phyloP scores from a whole-genome alignment of 352 stramenopile genomes.

The Peronospora destructor region DNA sequence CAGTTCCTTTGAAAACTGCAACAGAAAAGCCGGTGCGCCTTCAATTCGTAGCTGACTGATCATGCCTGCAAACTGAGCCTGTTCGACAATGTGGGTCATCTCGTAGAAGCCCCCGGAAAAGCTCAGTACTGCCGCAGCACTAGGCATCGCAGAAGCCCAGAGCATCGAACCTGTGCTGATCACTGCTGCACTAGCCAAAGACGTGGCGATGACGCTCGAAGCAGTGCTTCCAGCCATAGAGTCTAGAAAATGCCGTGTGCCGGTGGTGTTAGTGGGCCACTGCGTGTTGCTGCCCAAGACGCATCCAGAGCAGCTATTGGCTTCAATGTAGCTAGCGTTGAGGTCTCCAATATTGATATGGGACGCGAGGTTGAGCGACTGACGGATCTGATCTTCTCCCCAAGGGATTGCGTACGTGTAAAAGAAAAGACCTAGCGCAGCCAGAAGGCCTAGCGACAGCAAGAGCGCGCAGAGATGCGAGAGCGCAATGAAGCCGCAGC shows the following conservation, averaged over 20 bases:
- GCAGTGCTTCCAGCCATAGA: conserved; percentile 52
- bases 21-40: conserved; percentile 67
- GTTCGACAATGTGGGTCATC: conserved; percentile 82
- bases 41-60: conserved; percentile 74
- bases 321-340: conserved; percentile 38
- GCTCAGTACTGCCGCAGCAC: conserved; percentile 52
- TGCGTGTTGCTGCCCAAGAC: conserved; percentile 77
- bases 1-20: conserved; percentile 76
- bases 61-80: conserved; percentile 80
- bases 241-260: conserved; percentile 66
- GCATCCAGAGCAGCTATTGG: conserved; percentile 79
- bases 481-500: conserved; percentile 68
- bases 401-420: conserved; percentile 67
- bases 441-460: conserved; percentile 45
- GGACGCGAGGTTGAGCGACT: conserved; percentile 37
- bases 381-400: conserved; percentile 66
- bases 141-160: conserved; percentile 61
- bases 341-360: conserved; percentile 49
- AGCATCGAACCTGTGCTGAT: conserved; percentile 60
- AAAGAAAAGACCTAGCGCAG: conserved; percentile 51
- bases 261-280: conserved; percentile 71
- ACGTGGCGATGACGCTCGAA: conserved; percentile 60
- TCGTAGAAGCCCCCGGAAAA: conserved; percentile 71
- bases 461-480: conserved; percentile 63
- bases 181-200: conserved; percentile 44